Base-by-base conservation (phyloP, 1,284 basidiomycete species). In the Athelia sp. region DNA sequence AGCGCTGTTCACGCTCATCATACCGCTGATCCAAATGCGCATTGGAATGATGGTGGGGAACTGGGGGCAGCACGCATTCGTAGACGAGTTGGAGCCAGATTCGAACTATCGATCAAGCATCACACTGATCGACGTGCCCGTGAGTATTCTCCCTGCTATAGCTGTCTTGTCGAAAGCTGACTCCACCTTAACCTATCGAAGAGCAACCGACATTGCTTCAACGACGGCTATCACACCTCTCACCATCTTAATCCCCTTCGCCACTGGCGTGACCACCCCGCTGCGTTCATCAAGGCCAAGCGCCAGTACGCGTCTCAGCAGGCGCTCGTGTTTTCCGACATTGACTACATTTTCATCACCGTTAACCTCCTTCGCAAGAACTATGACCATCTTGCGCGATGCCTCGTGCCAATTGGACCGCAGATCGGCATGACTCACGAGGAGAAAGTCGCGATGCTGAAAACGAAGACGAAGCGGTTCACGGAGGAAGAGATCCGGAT, bases 221-320 rank as follows among this genome's bases (percentile, higher is more conserved):
- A 40, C 19, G 36, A 40, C 36, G 36, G 36, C 36, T 40, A 40
- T n/a, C 36, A 40, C 36, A 40, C 36, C 36, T 40, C 36, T 6
- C 36, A 40, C 36, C 36, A 40, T n/a, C 36, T 40, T 4, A 40
- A 40, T n/a, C 36, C 36, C n/a, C 36, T 40, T 6, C 36, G 36
- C 19, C 36, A 40, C 36, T 40, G 36, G 36, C 36, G 36, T n/a
- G 36, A 40, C 6, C 36, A 40, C 19, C 36, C 36, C 19, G 36
- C 36, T n/a, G 36, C 36, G 15, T 40, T 40, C 19, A 9, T 40
- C 36, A 21, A 21, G 19, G 36, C 36, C 36, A 40, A 40, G 19
- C 8, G 6, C 8, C 36, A 17, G n/a, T 40, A 40, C 36, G 36
- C 36, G 36, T 6, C 36, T 4, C 36, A 40, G 19, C 36, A 40